phyloP scores from a whole-genome alignment of 2,329 filamentous ascomycete genomes.

The Apiospora malaysiana region DNA sequence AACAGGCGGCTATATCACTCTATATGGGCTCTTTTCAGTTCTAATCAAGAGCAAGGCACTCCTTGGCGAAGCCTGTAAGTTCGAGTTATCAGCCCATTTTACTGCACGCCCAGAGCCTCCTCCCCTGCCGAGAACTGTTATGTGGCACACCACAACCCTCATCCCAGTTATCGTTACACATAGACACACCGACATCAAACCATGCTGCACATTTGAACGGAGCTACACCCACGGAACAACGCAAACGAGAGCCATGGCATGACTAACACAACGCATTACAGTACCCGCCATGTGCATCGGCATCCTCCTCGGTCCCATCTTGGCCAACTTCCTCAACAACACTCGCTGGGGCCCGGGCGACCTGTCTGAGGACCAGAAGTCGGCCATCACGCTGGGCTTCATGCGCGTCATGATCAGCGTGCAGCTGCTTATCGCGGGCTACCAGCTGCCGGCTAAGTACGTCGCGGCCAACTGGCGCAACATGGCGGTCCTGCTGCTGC shows the following conservation, averaged over 20 bases:
- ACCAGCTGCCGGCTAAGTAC: conserved; percentile 65
- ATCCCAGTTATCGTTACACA: neutral
- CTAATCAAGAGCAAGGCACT: conserved; percentile 61
- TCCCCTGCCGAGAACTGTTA: neutral
- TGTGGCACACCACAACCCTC: neutral
- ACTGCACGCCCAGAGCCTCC: neutral
- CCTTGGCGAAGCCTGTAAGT: conserved; percentile 59
- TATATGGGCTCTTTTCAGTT: conserved; percentile 57
- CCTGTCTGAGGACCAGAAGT: conserved; percentile 40
- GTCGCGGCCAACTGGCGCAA: conserved; percentile 55
- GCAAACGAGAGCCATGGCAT: neutral
- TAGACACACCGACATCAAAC: neutral
- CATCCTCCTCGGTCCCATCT: conserved; percentile 59
- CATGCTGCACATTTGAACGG: neutral
- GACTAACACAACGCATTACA: conserved; percentile 31
- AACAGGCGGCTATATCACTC: conserved; percentile 52
- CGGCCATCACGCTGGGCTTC: conserved; percentile 52
- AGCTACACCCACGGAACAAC: neutral
- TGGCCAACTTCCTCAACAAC: conserved; percentile 57
- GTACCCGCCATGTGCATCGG: conserved; percentile 62
- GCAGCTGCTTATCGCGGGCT: conserved; percentile 68
- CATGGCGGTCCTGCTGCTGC: conserved; percentile 60
- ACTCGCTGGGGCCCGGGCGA: conserved; percentile 46
- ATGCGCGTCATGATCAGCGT: conserved; percentile 66
- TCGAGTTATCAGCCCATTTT: conserved; percentile 20